Conservation (phyloP, 2,329 filamentous ascomycete genomes). For the Knufia petricola region DNA sequence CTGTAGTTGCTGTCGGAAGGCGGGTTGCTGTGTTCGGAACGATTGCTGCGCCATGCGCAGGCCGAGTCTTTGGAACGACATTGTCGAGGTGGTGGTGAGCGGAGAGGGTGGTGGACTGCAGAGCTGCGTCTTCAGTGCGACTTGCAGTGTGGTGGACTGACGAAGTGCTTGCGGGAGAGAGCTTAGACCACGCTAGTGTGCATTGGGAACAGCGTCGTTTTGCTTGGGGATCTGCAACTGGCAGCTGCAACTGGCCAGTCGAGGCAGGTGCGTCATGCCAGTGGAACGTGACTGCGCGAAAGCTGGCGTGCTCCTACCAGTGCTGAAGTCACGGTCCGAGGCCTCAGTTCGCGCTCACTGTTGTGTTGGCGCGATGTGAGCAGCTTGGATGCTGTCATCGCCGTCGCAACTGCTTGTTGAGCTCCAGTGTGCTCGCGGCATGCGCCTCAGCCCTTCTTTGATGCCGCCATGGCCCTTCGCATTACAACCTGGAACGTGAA, state of each 20-base stretch:
- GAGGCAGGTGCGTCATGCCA: conserved; percentile 5
- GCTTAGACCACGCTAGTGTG: not conserved
- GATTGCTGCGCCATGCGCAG: conserved; percentile 54
- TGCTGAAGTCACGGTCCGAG: too few relatives aligned
- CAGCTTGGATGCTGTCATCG: not conserved
- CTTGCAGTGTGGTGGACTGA: conserved; percentile 5
- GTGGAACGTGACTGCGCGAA: conserved; percentile 7
- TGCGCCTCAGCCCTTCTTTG: not conserved
- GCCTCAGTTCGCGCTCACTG: not conserved
- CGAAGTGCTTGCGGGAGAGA: conserved; percentile 4
- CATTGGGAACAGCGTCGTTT: not conserved
- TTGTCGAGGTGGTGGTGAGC: conserved; percentile 31
- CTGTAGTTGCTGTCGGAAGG: conserved; percentile 47
- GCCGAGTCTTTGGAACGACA: conserved; percentile 56
- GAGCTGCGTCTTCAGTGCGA: not conserved
- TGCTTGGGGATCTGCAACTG: not conserved
- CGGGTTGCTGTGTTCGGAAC: conserved; percentile 37
- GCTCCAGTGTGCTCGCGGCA: not conserved
- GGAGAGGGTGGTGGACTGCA: conserved; percentile 15
- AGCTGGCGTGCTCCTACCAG: not conserved
- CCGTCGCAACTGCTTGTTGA: not conserved
- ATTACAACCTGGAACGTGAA: conserved; percentile 87
- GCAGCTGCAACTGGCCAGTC: too few relatives aligned
- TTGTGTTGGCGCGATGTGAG: conserved; percentile 1
- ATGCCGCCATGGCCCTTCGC: conserved; percentile 54